phyloP scores from a whole-genome alignment of 148 eudicot genomes.

The Diospyros kaki region DNA sequence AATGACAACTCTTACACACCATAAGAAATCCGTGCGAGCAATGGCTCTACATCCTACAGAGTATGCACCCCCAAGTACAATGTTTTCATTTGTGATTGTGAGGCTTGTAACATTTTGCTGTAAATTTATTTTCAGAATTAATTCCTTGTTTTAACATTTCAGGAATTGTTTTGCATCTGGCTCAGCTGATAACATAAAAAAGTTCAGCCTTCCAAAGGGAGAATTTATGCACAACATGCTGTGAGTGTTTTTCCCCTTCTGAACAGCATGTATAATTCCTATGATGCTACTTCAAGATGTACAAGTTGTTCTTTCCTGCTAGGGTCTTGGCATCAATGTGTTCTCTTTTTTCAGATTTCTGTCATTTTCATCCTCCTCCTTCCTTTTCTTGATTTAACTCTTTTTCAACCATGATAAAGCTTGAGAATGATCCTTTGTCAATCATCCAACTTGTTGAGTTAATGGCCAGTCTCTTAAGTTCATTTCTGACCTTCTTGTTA shows the following conservation, averaged over 20 bases:
- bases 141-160: slow-evolving; percentile 22
- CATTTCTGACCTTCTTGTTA: neutral
- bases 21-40: slow-evolving; percentile 94
- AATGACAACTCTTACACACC: slow-evolving; percentile 88
- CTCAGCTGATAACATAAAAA: slow-evolving; percentile 95
- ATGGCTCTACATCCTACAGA: slow-evolving; percentile 91
- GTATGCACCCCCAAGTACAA: slow-evolving; percentile 34
- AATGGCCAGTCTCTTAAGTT: neutral
- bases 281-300: neutral
- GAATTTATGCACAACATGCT: slow-evolving; percentile 99
- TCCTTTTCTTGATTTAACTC: neutral
- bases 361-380: slow-evolving; percentile 1
- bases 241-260: slow-evolving; percentile 45
- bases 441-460: neutral
- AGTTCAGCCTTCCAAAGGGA: slow-evolving; percentile 87
- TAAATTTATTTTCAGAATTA: neutral
- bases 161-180: slow-evolving; percentile 97
- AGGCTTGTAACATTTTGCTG: neutral
- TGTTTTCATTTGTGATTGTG: neutral
- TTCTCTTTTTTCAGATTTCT: neutral
- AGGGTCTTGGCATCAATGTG: neutral
- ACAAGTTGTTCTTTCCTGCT: neutral
- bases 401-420: neutral
- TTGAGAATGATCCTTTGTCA: neutral
- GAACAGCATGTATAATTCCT: neutral